phyloP scores from a whole-genome alignment of 129 eudicot species.

The Rutidosis leptorrhynchoides region DNA sequence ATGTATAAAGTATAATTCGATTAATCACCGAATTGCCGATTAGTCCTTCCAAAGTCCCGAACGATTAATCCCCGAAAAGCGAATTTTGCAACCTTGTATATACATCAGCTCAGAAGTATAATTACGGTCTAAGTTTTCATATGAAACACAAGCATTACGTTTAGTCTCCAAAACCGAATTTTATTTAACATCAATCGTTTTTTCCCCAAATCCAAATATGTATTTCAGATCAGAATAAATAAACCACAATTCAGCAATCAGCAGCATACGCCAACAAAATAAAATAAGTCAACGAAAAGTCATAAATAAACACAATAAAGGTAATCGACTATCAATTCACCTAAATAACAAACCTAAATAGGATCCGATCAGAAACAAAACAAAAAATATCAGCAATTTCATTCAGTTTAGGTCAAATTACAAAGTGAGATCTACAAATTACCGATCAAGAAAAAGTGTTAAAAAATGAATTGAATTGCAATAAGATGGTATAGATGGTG shows the following conservation, averaged over 20 bases:
- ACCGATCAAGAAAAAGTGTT: neutral
- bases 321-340: slow-evolving; percentile 8
- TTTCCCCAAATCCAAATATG: slow-evolving; percentile 3
- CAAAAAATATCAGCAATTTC: neutral
- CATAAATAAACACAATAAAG: slow-evolving; percentile 3
- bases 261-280: neutral
- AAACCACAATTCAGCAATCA: slow-evolving; percentile 14
- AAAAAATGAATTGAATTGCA: slow-evolving; percentile 1
- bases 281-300: slow-evolving; percentile 11
- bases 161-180: neutral
- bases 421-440: slow-evolving; percentile 15
- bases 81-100: slow-evolving; percentile 16
- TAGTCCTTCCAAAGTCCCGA: too few relatives aligned
- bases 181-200: neutral
- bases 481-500: slow-evolving; percentile 10
- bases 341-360: slow-evolving; percentile 1
- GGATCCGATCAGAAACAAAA: slow-evolving; percentile 8
- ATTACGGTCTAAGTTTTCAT: neutral
- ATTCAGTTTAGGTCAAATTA: slow-evolving; percentile 18
- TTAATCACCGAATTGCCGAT: too few relatives aligned
- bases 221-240: slow-evolving; percentile 6
- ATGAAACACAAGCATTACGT: neutral
- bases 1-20: too few relatives aligned
- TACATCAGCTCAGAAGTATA: neutral
- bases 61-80: too few relatives aligned